These are phyloP conservation scores for Moricandia arvensis DNA, from an alignment of 345 rosid species.

Conservation along the genomic window DNA sequence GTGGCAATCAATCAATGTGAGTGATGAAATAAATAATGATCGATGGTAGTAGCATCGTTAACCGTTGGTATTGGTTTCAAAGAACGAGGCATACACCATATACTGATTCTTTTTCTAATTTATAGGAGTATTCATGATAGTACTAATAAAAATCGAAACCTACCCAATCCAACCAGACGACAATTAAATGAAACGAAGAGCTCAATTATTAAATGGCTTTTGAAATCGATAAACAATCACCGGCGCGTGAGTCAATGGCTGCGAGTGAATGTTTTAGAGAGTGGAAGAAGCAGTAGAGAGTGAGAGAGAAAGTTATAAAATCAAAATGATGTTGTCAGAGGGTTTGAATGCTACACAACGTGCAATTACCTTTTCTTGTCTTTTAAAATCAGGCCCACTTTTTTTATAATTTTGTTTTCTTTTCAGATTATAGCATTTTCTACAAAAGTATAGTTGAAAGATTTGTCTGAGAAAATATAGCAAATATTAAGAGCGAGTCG, in stretches of 20 bases:
- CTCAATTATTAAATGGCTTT: conserved; percentile 18
- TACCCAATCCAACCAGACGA: conserved; percentile 13
- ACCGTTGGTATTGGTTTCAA: neutral
- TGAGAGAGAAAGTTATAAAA: neutral
- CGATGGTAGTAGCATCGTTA: neutral
- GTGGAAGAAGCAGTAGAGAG: neutral
- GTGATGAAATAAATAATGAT: neutral
- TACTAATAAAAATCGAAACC: neutral
- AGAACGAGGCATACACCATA: neutral
- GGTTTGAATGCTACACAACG: conserved; percentile 33
- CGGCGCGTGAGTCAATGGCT: conserved; percentile 1
- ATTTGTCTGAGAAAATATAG: conserved; percentile 16
- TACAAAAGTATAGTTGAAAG: conserved; percentile 7
- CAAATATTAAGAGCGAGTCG: conserved; percentile 11
- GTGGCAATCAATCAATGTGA: neutral
- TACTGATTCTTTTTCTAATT: neutral
- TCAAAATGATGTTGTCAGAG: conserved; percentile 27
- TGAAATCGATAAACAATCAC: neutral
- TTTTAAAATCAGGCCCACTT: conserved; percentile 21
- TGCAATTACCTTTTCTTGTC: conserved; percentile 34
- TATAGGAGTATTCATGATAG: too few species aligned
- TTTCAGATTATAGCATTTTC: conserved; percentile 16
- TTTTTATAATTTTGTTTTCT: neutral
- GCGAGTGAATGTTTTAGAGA: conserved; percentile 8
- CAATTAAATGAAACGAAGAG: neutral